A percentile compares a stretch with the other conserved stretches of the same genome.
Conservation (phyloP, 306 rosid genomes). For the Dryas octopetala region DNA sequence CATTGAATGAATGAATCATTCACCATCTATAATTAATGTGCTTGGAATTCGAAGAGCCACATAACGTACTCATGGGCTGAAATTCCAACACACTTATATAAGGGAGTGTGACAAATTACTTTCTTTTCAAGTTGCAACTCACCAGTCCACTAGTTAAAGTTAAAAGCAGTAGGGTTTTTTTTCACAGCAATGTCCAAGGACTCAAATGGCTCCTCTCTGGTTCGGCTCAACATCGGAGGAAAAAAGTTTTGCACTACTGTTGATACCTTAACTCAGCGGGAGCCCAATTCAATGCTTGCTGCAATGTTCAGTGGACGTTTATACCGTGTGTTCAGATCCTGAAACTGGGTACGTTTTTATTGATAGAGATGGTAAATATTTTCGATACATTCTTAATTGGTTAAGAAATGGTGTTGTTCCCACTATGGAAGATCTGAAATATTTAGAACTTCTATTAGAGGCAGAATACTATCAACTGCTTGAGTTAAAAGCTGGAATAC, state of each 20-base stretch:
- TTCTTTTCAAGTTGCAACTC: too few relatives aligned
- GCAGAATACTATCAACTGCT: slow-evolving; percentile 77
- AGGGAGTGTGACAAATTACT: too few relatives aligned
- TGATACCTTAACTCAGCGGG: slow-evolving; percentile 68
- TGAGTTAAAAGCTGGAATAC: slow-evolving; percentile 64
- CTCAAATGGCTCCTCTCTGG: slow-evolving; percentile 47
- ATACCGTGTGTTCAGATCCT: slow-evolving; percentile 53
- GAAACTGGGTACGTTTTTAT: slow-evolving; percentile 68
- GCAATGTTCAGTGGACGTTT: slow-evolving; percentile 90
- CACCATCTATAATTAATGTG: too few relatives aligned
- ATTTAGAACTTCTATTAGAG: slow-evolving; percentile 59
- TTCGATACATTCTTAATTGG: slow-evolving; percentile 85
- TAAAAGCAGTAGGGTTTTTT: too few relatives aligned
- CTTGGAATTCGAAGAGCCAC: too few relatives aligned
- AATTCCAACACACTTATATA: too few relatives aligned
- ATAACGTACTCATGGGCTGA: too few relatives aligned
- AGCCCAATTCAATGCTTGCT: slow-evolving; percentile 85
- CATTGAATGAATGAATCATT: too few relatives aligned
- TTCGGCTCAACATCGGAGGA: slow-evolving; percentile 79
- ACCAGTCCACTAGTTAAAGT: too few relatives aligned
- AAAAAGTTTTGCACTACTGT: slow-evolving; percentile 70
- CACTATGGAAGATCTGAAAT: slow-evolving; percentile 50
- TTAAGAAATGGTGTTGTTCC: slow-evolving; percentile 76
- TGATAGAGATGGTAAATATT: slow-evolving; percentile 81
- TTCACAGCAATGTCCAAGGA: too few relatives aligned